Evolutionary conservation across 768 basidiomycete species (phyloP), one percentile per base, ranked within the genome.

Genomic region (Pisolithus microcarpus): DNA sequence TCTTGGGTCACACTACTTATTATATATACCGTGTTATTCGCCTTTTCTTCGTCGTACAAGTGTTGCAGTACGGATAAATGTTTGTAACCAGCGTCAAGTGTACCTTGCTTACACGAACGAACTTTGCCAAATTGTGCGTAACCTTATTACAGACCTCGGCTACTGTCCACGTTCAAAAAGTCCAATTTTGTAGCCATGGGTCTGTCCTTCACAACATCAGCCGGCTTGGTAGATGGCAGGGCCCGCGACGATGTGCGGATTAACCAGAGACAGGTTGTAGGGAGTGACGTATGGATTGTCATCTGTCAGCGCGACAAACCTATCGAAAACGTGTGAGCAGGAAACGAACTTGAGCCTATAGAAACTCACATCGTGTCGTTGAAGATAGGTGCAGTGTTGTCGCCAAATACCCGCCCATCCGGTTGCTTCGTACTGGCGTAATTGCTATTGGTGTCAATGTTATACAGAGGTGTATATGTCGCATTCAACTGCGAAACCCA

Each of bases 401-500:
- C 57, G 7, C 69, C 71, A 60, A 70, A 81, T 19, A 84, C 71
- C n/a, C 51, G 56, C 6, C 70, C 75, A 36, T 66, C 71, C 4
- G 80, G 81, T 56, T 82, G 78, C 30, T 62, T 59, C 9, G 79
- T 78, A 13, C 60, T 66, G 1, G 71, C 81, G n/a, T 68, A 66
- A 55, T 71, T 70, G 18, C 70, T 71, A 48, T 68, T 66, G 50
- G 73, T 56, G 50, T 68, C 66, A 49, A 73, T 56, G 48, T 75
- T 68, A 30, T 61, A 56, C 43, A 84, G 67, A 0, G 75, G 72
- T 5, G 77, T 76, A 67, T 75, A 82, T 5, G 81, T 82, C 10
- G 72, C 73, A 70, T 82, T 84, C 48, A 82, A 65, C 61, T 84
- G 80, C 19, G 72, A 75, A 49, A 82, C 75, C 76, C 80, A 84